phyloP scores from a whole-genome alignment of 1,284 basidiomycete species.

The Cutaneotrichosporon arboriforme region DNA sequence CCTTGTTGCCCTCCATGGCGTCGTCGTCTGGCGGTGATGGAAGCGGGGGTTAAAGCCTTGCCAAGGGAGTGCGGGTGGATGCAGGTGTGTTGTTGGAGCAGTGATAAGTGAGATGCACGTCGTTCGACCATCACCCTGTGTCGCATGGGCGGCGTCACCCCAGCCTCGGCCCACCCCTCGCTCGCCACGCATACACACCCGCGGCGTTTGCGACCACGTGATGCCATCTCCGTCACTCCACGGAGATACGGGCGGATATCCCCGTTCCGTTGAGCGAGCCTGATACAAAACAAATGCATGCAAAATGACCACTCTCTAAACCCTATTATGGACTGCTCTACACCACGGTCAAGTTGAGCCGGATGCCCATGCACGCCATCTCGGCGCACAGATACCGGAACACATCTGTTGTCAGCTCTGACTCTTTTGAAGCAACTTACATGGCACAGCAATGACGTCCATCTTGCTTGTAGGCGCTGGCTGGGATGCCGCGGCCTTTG shows the following conservation, averaged over 20 bases:
- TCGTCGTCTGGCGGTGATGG: background rate
- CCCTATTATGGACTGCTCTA: slow-evolving; percentile 6
- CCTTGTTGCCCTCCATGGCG: slow-evolving; percentile 79
- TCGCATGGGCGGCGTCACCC: too few relatives aligned
- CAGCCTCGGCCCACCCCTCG: too few relatives aligned
- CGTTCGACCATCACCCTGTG: too few relatives aligned
- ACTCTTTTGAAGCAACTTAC: slow-evolving; percentile 23
- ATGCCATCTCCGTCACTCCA: too few relatives aligned
- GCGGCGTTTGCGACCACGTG: slow-evolving; percentile 2
- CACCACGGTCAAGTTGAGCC: slow-evolving; percentile 46
- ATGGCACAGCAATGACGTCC: slow-evolving; percentile 92
- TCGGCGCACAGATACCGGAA: slow-evolving; percentile 52
- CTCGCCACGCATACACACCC: background rate
- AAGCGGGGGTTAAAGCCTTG: too few relatives aligned
- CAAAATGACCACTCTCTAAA: background rate
- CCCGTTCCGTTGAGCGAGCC: background rate
- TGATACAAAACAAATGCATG: slow-evolving; percentile 1
- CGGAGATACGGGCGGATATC: background rate
- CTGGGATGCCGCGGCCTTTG: slow-evolving; percentile 44
- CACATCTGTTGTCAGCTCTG: slow-evolving; percentile 27
- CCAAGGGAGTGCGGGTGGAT: too few relatives aligned
- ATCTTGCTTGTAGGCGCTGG: slow-evolving; percentile 56
- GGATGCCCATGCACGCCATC: slow-evolving; percentile 57
- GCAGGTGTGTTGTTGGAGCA: too few relatives aligned
- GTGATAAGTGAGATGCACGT: too few relatives aligned